Evolutionary conservation across 805 yeast genomes (phyloP), one percentile per base, ranked within the genome.

Genomic region (Metschnikowia koreensis): DNA sequence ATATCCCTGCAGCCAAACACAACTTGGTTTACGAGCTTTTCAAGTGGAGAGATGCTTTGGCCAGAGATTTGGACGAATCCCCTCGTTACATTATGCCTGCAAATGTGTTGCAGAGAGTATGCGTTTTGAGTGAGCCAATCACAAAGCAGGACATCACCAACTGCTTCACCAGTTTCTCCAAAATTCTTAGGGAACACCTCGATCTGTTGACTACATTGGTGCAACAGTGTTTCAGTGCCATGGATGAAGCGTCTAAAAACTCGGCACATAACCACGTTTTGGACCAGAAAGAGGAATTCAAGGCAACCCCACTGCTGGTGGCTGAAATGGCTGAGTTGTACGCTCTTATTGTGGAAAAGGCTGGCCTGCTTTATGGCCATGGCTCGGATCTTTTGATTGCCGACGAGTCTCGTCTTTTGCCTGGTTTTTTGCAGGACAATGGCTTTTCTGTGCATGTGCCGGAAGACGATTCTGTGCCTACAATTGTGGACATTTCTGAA

Each of bases 31-130:
- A 77, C 54, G 81, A 71, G 0, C 71, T 94, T 16, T 89, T 80
- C 60, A 75, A 81, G 41, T 94, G 97, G 97, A 81, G 99, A 66
- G 98, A 94, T 65, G 46, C 54, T 1, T 63, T 79, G 36, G 98
- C 97, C 1, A 77, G 96, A 57, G 59, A 71, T 38, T 77, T 81
- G 44, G 99, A 94, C 66, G 99, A 94, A 69, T 87, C 96, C 1
- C 82, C 86, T 1, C 75, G 96, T 54, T 93, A 74, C 61, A 75
- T 94, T 13, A 86, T 92, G 93, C 82, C 96, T 6, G 91, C 89
- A 62, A 94, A 86, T 60, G 66, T 86, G 12, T 64, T 94, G 38
- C 83, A 85, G 0, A 76, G 85, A 0, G 66, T 94, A 41, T 83
- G 83, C 6, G 70, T 78, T 4, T 59, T 77, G 37, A 69, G 75